Conservation (phyloP, 2,329 filamentous ascomycete genomes). For the Akanthomyces dipterigenus region DNA sequence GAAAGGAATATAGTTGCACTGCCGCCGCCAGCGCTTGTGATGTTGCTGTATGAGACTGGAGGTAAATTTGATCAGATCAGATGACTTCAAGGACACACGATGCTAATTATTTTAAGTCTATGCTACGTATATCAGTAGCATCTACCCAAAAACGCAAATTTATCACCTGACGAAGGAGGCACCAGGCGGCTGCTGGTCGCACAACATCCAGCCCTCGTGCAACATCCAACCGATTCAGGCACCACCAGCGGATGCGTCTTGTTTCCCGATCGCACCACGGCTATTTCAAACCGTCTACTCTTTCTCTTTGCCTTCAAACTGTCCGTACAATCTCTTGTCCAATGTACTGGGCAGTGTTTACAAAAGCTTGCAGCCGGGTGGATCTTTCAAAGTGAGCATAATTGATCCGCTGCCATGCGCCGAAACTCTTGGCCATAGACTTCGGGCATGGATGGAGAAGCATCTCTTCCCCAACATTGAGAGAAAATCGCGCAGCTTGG, state of each 20-base stretch:
- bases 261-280: constrained; percentile 32
- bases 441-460: constrained; percentile 56
- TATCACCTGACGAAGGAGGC: constrained; percentile 39
- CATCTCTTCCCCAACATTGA: constrained; percentile 55
- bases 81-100: background rate
- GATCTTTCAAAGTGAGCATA: constrained; percentile 48
- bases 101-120: constrained; percentile 15
- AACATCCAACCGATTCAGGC: constrained; percentile 33
- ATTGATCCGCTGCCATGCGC: constrained; percentile 56
- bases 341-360: constrained; percentile 44
- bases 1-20: background rate
- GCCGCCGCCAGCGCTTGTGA: background rate
- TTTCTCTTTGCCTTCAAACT: constrained; percentile 48
- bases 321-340: constrained; percentile 36
- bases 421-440: constrained; percentile 47
- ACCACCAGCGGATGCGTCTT: constrained; percentile 29
- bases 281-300: constrained; percentile 45
- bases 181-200: constrained; percentile 18
- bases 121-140: constrained; percentile 41
- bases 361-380: constrained; percentile 45
- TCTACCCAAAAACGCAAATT: constrained; percentile 33
- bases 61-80: background rate
- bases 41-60: constrained; percentile 9
- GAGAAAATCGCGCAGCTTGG: constrained; percentile 50
- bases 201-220: constrained; percentile 27